phyloP scores from a whole-genome alignment of 2,329 filamentous ascomycete genomes.

The Xylariaceae sp. region DNA sequence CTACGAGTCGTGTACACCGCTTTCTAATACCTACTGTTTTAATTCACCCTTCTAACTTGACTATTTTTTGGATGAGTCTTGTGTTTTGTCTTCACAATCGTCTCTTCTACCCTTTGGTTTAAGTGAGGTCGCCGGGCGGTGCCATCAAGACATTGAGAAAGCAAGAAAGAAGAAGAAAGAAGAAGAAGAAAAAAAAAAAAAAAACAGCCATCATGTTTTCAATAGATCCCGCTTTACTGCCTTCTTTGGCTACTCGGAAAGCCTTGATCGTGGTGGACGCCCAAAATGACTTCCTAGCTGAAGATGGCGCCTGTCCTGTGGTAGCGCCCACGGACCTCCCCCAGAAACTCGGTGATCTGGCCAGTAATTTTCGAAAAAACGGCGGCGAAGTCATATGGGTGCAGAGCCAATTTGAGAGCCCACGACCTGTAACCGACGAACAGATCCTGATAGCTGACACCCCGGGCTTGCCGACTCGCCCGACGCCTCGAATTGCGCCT shows the following conservation, averaged over 20 bases:
- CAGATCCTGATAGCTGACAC: conserved; percentile 42
- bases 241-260: conserved; percentile 53
- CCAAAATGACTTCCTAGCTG: conserved; percentile 80
- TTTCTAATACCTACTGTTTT: neutral
- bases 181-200: neutral
- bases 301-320: conserved; percentile 62
- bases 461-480: conserved; percentile 9
- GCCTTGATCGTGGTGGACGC: conserved; percentile 80
- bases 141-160: neutral
- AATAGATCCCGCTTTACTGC: conserved; percentile 51
- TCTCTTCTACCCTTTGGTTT: neutral
- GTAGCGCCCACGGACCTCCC: conserved; percentile 59
- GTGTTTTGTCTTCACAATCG: neutral
- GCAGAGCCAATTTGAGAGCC: conserved; percentile 64
- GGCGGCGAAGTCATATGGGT: conserved; percentile 78
- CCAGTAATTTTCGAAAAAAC: conserved; percentile 64
- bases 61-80: neutral
- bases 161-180: neutral
- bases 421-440: conserved; percentile 51
- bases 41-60: neutral
- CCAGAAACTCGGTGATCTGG: conserved; percentile 59
- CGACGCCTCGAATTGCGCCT: conserved; percentile 23
- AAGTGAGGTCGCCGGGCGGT: conserved; percentile 6
- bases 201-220: conserved; percentile 43
- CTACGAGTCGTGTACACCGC: neutral